phyloP scores from a whole-genome alignment of 139 green algal genomes.

The Volvox africanus region DNA sequence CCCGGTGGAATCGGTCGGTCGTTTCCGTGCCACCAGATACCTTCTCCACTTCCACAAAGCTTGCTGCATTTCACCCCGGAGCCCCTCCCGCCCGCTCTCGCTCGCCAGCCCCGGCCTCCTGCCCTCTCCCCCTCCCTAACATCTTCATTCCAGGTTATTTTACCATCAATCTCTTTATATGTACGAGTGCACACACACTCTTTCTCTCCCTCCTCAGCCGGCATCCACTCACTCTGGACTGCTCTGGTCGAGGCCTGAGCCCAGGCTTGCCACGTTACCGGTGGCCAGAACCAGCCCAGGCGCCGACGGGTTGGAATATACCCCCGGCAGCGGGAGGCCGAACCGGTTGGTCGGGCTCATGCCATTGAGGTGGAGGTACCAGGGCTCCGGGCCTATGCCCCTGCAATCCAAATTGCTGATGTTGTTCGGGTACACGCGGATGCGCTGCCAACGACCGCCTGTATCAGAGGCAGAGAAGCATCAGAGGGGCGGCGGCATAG shows the following conservation, averaged over 20 bases:
- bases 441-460: slow-evolving; percentile 67
- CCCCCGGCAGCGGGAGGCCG: slow-evolving; percentile 65
- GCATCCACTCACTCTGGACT: slow-evolving; percentile 14
- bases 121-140: background rate
- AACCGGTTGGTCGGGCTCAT: slow-evolving; percentile 73
- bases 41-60: background rate
- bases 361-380: slow-evolving; percentile 83
- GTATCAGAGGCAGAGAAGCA: background rate
- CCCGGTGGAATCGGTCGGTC: too few relatives aligned
- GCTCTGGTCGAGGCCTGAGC: slow-evolving; percentile 62
- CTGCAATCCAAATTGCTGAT: slow-evolving; percentile 64
- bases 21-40: background rate
- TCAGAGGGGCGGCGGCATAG: background rate
- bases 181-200: background rate
- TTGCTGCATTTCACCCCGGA: background rate
- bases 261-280: slow-evolving; percentile 81
- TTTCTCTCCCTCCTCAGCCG: background rate
- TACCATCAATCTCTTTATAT: too few relatives aligned
- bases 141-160: too few relatives aligned
- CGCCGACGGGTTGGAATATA: slow-evolving; percentile 88
- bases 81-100: background rate
- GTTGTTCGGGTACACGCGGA: slow-evolving; percentile 59
- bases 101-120: background rate
- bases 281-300: slow-evolving; percentile 92
- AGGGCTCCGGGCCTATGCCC: slow-evolving; percentile 49